Conservation (phyloP, 805 yeast species). For the Lachancea sp. region DNA sequence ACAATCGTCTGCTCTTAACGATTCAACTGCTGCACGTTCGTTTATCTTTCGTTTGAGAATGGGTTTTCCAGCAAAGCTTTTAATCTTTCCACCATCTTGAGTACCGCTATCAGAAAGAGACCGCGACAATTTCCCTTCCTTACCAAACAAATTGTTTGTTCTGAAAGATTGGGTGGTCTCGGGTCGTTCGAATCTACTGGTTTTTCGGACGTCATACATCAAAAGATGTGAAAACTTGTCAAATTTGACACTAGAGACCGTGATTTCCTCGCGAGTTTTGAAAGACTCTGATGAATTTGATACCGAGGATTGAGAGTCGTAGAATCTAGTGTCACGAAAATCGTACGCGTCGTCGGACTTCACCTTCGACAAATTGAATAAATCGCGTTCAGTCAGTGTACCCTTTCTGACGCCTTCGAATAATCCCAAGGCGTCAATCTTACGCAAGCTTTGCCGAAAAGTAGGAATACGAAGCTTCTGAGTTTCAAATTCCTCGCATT, state of each 20-base stretch:
- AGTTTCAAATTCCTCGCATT: conserved; percentile 3
- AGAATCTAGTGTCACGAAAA: conserved; percentile 16
- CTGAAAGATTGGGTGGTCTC: neutral
- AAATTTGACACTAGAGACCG: conserved; percentile 19
- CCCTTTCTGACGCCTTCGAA: conserved; percentile 16
- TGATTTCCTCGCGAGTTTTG: neutral
- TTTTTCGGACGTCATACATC: conserved; percentile 24
- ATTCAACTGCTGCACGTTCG: conserved; percentile 32
- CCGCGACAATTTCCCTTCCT: neutral
- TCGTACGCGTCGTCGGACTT: conserved; percentile 7
- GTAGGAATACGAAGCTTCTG: conserved; percentile 37
- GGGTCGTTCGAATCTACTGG: conserved; percentile 1
- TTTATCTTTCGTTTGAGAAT: conserved; percentile 36
- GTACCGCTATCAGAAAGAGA: conserved; percentile 1
- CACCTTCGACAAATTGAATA: conserved; percentile 10
- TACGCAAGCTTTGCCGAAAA: conserved; percentile 21
- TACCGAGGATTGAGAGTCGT: conserved; percentile 8
- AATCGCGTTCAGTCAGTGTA: conserved; percentile 13
- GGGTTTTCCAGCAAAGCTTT: conserved; percentile 19
- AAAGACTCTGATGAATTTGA: neutral
- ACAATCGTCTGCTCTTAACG: conserved; percentile 33
- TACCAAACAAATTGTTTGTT: neutral
- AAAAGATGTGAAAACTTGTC: conserved; percentile 24
- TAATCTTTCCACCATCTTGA: neutral
- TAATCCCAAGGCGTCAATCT: conserved; percentile 15